Conservation (phyloP, 2,329 filamentous ascomycete species). For the Metarhizium robertsii region DNA sequence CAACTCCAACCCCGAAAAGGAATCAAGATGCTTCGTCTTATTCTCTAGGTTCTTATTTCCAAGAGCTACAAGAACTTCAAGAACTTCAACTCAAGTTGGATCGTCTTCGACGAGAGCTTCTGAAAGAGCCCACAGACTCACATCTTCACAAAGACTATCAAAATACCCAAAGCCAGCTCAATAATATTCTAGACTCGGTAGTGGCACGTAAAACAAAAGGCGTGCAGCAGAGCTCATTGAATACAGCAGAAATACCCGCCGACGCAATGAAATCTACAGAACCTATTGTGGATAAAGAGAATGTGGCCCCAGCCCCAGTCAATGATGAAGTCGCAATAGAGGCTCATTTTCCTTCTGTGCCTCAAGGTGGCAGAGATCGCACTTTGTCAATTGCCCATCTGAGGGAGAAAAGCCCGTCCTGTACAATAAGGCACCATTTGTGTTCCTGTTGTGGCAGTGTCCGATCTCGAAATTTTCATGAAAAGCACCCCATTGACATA, state of each 20-base stretch:
- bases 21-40: background rate
- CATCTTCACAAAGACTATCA: conserved; percentile 15
- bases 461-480: conserved; percentile 26
- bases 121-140: conserved; percentile 12
- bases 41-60: background rate
- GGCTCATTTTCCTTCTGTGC: background rate
- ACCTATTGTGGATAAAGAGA: conserved; percentile 1
- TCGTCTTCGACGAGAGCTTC: conserved; percentile 14
- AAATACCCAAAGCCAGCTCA: conserved; percentile 20
- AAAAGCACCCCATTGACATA: conserved; percentile 19
- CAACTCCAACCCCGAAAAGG: background rate
- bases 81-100: conserved; percentile 19
- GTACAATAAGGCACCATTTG: conserved; percentile 18
- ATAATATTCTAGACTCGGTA: conserved; percentile 15
- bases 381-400: background rate
- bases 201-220: background rate
- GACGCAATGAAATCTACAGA: conserved; percentile 9
- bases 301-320: background rate
- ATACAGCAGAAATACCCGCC: background rate
- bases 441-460: conserved; percentile 27
- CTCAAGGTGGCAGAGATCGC: background rate
- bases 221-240: too few relatives aligned
- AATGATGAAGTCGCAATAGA: background rate
- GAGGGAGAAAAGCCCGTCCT: conserved; percentile 12
- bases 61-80: conserved; percentile 17